Evolutionary conservation across 2,329 filamentous ascomycete species (phyloP).

Genomic region (Ophiognomonia clavigignenti-juglandacearum): DNA sequence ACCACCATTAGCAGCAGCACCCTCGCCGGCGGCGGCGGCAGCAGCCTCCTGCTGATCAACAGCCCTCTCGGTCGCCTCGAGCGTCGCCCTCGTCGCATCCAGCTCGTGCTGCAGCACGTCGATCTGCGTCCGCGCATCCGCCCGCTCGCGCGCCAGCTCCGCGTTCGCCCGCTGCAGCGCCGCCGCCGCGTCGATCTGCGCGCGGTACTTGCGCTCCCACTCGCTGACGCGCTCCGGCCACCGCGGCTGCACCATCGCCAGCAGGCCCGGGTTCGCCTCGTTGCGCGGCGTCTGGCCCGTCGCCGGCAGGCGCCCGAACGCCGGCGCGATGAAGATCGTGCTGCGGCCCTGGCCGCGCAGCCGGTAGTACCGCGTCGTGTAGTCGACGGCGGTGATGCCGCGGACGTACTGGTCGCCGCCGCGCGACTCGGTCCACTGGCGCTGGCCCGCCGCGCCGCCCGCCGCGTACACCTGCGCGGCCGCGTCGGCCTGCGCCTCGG

Average conservation of each 20-base stretch:
- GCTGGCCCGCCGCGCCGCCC: slow-evolving; percentile 36
- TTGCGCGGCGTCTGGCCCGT: slow-evolving; percentile 37
- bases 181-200: slow-evolving; percentile 10
- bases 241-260: slow-evolving; percentile 23
- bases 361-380: slow-evolving; percentile 49
- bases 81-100: neutral
- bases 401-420: slow-evolving; percentile 28
- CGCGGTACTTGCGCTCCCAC: slow-evolving; percentile 24
- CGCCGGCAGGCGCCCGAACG: slow-evolving; percentile 40
- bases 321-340: slow-evolving; percentile 51
- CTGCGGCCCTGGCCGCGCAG: slow-evolving; percentile 38
- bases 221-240: slow-evolving; percentile 29
- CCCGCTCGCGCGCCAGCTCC: slow-evolving; percentile 11
- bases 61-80: slow-evolving; percentile 2
- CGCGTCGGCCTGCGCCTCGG: slow-evolving; percentile 34
- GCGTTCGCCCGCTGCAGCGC: slow-evolving; percentile 1
- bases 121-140: slow-evolving; percentile 1
- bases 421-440: slow-evolving; percentile 26
- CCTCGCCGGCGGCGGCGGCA: no score
- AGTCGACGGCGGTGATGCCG: slow-evolving; percentile 44
- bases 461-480: slow-evolving; percentile 25
- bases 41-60: no score
- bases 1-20: no score
- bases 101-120: slow-evolving; percentile 14
- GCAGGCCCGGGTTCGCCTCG: slow-evolving; percentile 32